A percentile compares a stretch with the other conserved stretches of the same genome.
Conservation (phyloP, 345 rosid genomes). For the Rhizophora apiculata region DNA sequence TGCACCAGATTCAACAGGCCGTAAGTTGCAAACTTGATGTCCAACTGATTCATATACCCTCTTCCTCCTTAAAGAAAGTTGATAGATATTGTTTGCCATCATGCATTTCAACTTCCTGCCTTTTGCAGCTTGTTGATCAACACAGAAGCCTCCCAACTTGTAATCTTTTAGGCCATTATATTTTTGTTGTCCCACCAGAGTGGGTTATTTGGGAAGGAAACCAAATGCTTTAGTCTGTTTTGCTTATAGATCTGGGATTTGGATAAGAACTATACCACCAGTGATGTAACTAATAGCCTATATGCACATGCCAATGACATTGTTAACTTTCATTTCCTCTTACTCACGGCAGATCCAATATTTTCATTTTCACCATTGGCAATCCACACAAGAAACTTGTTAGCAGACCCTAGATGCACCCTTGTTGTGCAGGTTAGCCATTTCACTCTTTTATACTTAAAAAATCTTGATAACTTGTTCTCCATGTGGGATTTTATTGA, state of each 20-base stretch:
- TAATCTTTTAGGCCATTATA: too few species aligned
- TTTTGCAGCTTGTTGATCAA: too few species aligned
- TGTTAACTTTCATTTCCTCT: not conserved
- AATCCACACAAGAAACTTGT: constrained; percentile 84
- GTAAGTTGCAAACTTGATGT: constrained; percentile 44
- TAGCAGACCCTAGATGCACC: constrained; percentile 87
- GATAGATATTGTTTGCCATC: not conserved
- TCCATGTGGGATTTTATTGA: constrained; percentile 29
- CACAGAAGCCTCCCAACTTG: too few species aligned
- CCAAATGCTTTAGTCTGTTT: not conserved
- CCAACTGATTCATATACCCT: not conserved
- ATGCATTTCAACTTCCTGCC: not conserved
- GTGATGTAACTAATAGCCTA: too few species aligned
- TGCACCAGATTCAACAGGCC: constrained; percentile 87
- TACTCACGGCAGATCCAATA: constrained; percentile 63
- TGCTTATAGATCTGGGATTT: not conserved
- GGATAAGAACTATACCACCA: not conserved
- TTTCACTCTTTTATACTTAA: not conserved
- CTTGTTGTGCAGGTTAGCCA: constrained; percentile 90
- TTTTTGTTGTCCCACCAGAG: too few species aligned
- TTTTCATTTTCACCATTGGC: constrained; percentile 96
- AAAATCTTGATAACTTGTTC: constrained; percentile 7
- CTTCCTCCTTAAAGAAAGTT: not conserved
- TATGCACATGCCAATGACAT: not conserved
- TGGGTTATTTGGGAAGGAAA: too few species aligned